Evolutionary conservation across 83 land plant genomes (phyloP).

Genomic region (Larix sibirica): DNA sequence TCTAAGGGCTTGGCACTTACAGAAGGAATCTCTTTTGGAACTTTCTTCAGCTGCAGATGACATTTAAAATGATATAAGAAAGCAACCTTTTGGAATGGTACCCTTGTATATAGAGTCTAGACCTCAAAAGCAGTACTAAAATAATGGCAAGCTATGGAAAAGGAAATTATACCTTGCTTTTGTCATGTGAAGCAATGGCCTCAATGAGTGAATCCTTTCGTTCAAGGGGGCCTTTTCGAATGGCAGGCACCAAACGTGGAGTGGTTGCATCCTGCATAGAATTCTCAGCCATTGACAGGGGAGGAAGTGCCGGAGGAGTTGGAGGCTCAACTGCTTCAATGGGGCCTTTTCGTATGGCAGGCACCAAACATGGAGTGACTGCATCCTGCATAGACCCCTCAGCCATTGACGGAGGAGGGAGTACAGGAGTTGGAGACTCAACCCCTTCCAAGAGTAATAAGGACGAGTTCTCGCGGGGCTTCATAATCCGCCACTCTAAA

Average conservation of each 20-base stretch:
- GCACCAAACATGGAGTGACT: not conserved
- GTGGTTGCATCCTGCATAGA: not conserved
- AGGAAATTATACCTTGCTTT: constrained; percentile 53
- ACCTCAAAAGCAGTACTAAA: not conserved
- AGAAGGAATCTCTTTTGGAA: constrained; percentile 45
- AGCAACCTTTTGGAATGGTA: not conserved
- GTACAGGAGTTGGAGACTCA: constrained; percentile 20
- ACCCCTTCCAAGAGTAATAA: constrained; percentile 6
- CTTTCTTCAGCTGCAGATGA: constrained; percentile 66
- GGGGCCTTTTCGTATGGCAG: not conserved
- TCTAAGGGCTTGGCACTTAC: constrained; percentile 33
- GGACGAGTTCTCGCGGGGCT: constrained; percentile 16
- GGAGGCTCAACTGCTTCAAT: constrained; percentile 21
- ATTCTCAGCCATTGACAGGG: not conserved
- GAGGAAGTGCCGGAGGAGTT: not conserved
- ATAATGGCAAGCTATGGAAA: not conserved
- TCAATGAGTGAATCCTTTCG: constrained; percentile 65
- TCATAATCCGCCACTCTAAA: constrained; percentile 59
- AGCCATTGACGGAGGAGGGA: not conserved
- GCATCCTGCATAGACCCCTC: not conserved
- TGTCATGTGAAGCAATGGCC: constrained; percentile 74
- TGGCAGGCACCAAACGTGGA: not conserved
- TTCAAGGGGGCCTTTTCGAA: constrained; percentile 18
- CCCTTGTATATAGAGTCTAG: not conserved
- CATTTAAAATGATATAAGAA: constrained; percentile 2